Evolutionary conservation across 2,329 filamentous ascomycete genomes (phyloP).

Genomic region (Hypoxylon sp.): DNA sequence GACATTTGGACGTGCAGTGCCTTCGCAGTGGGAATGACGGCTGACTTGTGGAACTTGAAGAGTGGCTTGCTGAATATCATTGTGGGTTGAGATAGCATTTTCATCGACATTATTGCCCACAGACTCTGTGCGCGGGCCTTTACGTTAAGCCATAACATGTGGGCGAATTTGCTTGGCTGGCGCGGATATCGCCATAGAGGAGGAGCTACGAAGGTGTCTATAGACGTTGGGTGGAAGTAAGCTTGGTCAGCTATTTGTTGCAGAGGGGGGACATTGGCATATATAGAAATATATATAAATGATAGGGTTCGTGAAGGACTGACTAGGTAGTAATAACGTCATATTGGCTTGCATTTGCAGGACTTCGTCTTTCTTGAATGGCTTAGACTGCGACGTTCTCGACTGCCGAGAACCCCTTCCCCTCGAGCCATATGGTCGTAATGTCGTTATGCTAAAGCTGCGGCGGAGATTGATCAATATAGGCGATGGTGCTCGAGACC

Average conservation of each 20-base stretch:
- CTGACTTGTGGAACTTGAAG: slow-evolving; percentile 61
- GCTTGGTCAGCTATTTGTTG: not conserved
- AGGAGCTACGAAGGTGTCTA: slow-evolving; percentile 52
- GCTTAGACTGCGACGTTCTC: not conserved
- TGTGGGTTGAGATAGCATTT: slow-evolving; percentile 63
- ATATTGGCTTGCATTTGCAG: slow-evolving; percentile 18
- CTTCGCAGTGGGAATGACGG: slow-evolving; percentile 68
- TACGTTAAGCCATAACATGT: slow-evolving; percentile 48
- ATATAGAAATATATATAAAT: not conserved
- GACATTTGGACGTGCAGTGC: slow-evolving; percentile 74
- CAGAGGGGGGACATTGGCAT: not conserved
- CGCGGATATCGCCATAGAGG: slow-evolving; percentile 51
- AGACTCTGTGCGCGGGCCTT: slow-evolving; percentile 57
- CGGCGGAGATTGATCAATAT: slow-evolving; percentile 30
- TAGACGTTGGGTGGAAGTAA: slow-evolving; percentile 11
- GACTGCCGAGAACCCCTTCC: slow-evolving; percentile 2
- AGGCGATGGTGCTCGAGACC: slow-evolving; percentile 19
- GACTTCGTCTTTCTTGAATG: not conserved
- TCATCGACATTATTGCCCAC: slow-evolving; percentile 57
- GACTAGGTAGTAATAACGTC: slow-evolving; percentile 45
- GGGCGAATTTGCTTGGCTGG: slow-evolving; percentile 44
- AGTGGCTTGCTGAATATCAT: slow-evolving; percentile 58
- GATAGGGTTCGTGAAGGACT: slow-evolving; percentile 25
- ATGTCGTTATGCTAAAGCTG: slow-evolving; percentile 36
- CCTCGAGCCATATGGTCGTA: slow-evolving; percentile 15